Evolutionary conservation across 2,329 filamentous ascomycete genomes (phyloP).

Genomic region (Fusarium chlamydosporum): DNA sequence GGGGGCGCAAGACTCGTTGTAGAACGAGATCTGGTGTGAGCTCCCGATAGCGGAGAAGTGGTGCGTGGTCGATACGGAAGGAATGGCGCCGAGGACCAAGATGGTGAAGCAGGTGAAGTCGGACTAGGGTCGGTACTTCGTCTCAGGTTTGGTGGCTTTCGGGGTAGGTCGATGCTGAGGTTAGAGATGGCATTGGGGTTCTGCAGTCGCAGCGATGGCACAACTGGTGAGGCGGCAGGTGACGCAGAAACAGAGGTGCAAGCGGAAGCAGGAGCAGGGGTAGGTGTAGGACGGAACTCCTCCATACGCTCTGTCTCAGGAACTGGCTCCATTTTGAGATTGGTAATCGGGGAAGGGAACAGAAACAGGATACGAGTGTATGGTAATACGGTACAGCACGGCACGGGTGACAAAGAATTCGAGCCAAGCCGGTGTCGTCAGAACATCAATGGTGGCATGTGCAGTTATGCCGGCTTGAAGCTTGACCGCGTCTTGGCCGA

Average conservation of each 20-base stretch:
- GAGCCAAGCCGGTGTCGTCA: conserved; percentile 46
- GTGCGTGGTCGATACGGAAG: conserved; percentile 74
- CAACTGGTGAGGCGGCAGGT: conserved; percentile 60
- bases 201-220: conserved; percentile 67
- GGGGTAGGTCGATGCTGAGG: conserved; percentile 60
- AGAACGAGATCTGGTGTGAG: conserved; percentile 71
- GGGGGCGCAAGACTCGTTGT: conserved; percentile 67
- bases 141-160: conserved; percentile 68
- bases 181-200: conserved; percentile 57
- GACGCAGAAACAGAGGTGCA: conserved; percentile 60
- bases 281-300: conserved; percentile 72
- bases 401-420: conserved; percentile 39
- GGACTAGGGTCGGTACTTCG: conserved; percentile 71
- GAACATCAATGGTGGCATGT: conserved; percentile 47
- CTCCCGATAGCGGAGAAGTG: conserved; percentile 71
- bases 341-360: conserved; percentile 37
- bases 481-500: conserved; percentile 33
- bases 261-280: conserved; percentile 63
- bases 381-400: conserved; percentile 21
- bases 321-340: conserved; percentile 72
- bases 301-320: conserved; percentile 78
- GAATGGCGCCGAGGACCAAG: conserved; percentile 62
- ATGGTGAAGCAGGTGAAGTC: conserved; percentile 64
- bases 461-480: conserved; percentile 45
- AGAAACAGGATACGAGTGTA: conserved; percentile 29